These are phyloP conservation scores for Yamadazyma diospyri DNA, from an alignment of 1,139 yeast genomes.

Conservation along the genomic window DNA sequence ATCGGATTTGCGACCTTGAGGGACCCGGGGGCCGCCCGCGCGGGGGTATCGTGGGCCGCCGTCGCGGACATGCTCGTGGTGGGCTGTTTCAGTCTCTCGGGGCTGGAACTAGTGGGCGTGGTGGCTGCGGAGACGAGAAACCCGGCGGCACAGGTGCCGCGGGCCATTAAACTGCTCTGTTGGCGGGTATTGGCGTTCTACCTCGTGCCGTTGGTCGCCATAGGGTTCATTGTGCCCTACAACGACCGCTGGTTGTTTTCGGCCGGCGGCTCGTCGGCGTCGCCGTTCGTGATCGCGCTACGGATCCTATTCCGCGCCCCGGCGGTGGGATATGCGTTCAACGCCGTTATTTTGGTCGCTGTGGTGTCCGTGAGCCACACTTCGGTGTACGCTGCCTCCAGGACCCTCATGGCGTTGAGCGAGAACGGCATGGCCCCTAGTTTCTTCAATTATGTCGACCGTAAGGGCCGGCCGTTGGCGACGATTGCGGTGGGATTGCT, in stretches of 20 bases:
- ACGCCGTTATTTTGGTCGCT: slow-evolving; percentile 4
- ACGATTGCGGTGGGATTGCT: slow-evolving; percentile 7
- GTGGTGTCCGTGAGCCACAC: slow-evolving; percentile 5
- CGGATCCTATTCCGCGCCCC: not conserved
- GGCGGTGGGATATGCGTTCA: not conserved
- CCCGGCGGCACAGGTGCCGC: slow-evolving; percentile 2
- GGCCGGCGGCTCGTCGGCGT: not conserved
- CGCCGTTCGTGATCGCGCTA: slow-evolving; percentile 7
- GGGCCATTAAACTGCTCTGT: slow-evolving; percentile 3
- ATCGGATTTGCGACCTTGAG: slow-evolving; percentile 3
- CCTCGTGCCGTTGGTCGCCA: not conserved
- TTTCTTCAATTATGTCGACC: slow-evolving; percentile 4
- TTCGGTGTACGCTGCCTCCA: slow-evolving; percentile 6
- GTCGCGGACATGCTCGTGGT: slow-evolving; percentile 1
- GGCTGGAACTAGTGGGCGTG: slow-evolving; percentile 7
- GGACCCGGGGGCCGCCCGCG: slow-evolving; percentile 3
- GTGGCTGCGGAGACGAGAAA: slow-evolving; percentile 2
- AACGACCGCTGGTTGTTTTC: slow-evolving; percentile 1
- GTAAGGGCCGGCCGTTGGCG: slow-evolving; percentile 5
- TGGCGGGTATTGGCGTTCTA: slow-evolving; percentile 4
- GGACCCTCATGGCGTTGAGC: slow-evolving; percentile 6
- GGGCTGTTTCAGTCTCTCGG: slow-evolving; percentile 6
- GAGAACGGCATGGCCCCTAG: slow-evolving; percentile 6
- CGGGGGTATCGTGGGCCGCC: not conserved
- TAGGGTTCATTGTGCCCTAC: slow-evolving; percentile 5